Conservation (phyloP, 2,329 filamentous ascomycete genomes). For the Fusarium brachygibbosum region DNA sequence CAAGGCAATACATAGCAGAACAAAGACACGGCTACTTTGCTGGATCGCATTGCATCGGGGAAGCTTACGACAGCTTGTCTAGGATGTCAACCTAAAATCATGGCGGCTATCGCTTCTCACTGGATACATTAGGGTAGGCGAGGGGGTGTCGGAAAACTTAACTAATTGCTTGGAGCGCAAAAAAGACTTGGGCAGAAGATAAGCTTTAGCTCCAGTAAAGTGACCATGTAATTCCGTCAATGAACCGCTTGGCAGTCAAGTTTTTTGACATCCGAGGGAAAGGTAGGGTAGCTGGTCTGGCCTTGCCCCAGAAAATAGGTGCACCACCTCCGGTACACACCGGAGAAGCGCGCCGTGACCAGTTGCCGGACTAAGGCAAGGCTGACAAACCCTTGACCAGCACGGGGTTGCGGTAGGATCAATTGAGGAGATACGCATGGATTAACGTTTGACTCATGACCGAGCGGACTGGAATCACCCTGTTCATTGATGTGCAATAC, state of each 20-base stretch:
- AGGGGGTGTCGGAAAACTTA: background rate
- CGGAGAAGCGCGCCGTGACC: slow-evolving; percentile 33
- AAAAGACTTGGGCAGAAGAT: background rate
- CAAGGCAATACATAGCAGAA: slow-evolving; percentile 17
- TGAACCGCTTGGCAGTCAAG: background rate
- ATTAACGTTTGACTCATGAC: slow-evolving; percentile 18
- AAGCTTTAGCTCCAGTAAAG: background rate
- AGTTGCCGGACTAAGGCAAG: slow-evolving; percentile 34
- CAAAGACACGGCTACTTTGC: slow-evolving; percentile 26
- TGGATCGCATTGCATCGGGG: slow-evolving; percentile 6
- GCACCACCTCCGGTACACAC: slow-evolving; percentile 27
- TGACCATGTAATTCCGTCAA: background rate
- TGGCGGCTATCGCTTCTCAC: slow-evolving; percentile 29
- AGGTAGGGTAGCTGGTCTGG: slow-evolving; percentile 24
- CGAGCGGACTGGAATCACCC: background rate
- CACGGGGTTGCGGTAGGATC: slow-evolving; percentile 6
- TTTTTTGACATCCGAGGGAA: background rate
- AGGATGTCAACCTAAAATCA: slow-evolving; percentile 25
- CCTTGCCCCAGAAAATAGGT: slow-evolving; percentile 16
- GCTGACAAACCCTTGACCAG: slow-evolving; percentile 28
- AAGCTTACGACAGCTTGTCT: slow-evolving; percentile 32
- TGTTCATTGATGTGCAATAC: background rate
- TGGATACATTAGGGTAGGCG: background rate
- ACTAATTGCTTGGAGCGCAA: background rate
- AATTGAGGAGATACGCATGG: slow-evolving; percentile 16